Evolutionary conservation across 202 grass and related monocot species (phyloP), one percentile per base, ranked within the genome.

Genomic region (Panicum virgatum): DNA sequence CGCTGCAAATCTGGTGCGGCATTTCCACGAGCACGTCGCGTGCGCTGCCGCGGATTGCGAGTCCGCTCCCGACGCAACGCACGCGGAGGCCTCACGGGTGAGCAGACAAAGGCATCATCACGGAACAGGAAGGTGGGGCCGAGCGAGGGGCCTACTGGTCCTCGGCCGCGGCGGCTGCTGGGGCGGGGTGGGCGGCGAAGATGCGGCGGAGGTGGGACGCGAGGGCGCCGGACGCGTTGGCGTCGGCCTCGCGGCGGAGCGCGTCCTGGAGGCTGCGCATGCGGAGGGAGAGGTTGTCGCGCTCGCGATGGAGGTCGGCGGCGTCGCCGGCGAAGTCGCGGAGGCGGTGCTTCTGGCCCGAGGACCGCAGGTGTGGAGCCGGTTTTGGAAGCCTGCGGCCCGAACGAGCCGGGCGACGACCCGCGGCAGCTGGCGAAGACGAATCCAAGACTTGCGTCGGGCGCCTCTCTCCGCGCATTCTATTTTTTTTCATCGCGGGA

Each of bases 301-400:
- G 81, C 85, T 96, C 92, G 75, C 80, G 82, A 53, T 87, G 75
- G 63, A 98, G 87, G 34, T 90, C 80, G 60, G 89, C 87, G 89
- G 70, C 78, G 64, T 98, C n/a, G n/a, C n/a, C 25, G 60, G 72
- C 63, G 89, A 98, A 89, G 81, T 96, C 92, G 82, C 66, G 45
- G 74, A 87, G 80, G 32, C 87, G 96, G 89, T 96, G 80, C 83
- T 98, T 98, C 89, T 98, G 92, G 51, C 92, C 71, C 48, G 96
- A 83, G 44, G 87, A 90, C 13, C 92, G 88, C 30, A 93, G 46
- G 85, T 90, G n/a, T n/a, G n/a, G n/a, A n/a, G n/a, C n/a, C n/a
- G n/a, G n/a, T n/a, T n/a, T n/a, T n/a, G n/a, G n/a, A n/a, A n/a
- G n/a, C n/a, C n/a, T n/a, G n/a, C n/a, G n/a, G n/a, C n/a, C n/a